Evolutionary conservation across 768 basidiomycete genomes (phyloP).

Genomic region (Artomyces pyxidatus): DNA sequence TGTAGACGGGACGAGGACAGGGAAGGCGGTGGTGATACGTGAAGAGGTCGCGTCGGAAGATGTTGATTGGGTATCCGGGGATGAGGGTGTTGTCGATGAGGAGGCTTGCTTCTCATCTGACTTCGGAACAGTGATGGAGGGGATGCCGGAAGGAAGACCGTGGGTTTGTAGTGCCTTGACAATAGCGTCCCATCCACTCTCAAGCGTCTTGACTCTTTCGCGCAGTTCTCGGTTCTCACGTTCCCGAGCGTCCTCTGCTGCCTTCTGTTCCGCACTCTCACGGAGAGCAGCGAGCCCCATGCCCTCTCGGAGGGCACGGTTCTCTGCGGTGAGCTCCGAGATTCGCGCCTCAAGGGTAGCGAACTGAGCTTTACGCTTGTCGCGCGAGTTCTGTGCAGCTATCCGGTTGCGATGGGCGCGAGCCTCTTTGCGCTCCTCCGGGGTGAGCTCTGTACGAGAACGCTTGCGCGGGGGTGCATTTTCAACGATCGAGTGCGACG

Average conservation of each 20-base stretch:
- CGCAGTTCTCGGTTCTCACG: constrained; percentile 68
- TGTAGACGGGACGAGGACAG: constrained; percentile 23
- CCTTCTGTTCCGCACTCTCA: constrained; percentile 25
- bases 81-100: constrained; percentile 14
- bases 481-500: constrained; percentile 14
- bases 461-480: constrained; percentile 61
- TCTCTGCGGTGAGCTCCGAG: constrained; percentile 78
- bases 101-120: constrained; percentile 8
- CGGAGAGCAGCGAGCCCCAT: constrained; percentile 22
- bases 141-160: constrained; percentile 45
- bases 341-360: constrained; percentile 93
- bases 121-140: constrained; percentile 19
- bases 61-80: constrained; percentile 21
- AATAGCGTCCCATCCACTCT: constrained; percentile 76
- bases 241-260: constrained; percentile 37
- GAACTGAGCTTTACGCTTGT: constrained; percentile 84
- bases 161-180: constrained; percentile 67
- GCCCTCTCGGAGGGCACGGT: constrained; percentile 61
- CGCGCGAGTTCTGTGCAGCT: constrained; percentile 89
- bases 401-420: constrained; percentile 89
- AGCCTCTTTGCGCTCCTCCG: constrained; percentile 81
- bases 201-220: constrained; percentile 70
- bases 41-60: constrained; percentile 13
- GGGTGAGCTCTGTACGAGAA: constrained; percentile 47
- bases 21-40: constrained; percentile 26